Evolutionary conservation across 1,139 yeast species (phyloP).

Genomic region (Insectozyma bohioensis): DNA sequence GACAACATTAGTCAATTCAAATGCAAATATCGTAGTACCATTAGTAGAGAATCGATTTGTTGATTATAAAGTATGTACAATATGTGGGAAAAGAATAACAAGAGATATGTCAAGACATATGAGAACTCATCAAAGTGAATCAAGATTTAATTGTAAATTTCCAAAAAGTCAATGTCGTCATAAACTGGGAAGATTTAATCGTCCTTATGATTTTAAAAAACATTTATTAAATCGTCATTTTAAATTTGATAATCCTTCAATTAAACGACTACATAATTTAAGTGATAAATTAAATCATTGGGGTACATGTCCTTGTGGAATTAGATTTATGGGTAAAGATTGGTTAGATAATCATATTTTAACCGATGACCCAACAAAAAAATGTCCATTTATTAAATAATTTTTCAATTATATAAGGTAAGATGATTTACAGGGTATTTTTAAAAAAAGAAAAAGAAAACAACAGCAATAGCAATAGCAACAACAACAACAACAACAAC

Average conservation of each 20-base stretch:
- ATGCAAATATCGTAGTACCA: conserved; percentile 33
- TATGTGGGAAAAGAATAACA: conserved; percentile 58
- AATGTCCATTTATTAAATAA: conserved; percentile 29
- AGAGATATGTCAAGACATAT: conserved; percentile 67
- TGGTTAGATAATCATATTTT: conserved; percentile 63
- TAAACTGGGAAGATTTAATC: conserved; percentile 61
- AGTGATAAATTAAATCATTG: conserved; percentile 50
- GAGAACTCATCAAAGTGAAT: conserved; percentile 59
- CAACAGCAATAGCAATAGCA: too few species aligned
- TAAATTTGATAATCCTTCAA: conserved; percentile 49
- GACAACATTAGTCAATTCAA: conserved; percentile 42
- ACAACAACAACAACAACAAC: too few species aligned
- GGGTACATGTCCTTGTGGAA: conserved; percentile 64
- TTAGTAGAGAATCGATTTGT: conserved; percentile 35
- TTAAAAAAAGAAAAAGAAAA: too few species aligned
- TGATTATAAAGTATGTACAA: conserved; percentile 40
- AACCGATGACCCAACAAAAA: conserved; percentile 25
- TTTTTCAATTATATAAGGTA: too few species aligned
- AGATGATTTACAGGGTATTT: too few species aligned
- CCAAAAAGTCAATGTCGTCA: conserved; percentile 57
- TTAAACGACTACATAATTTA: conserved; percentile 50
- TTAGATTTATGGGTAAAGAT: conserved; percentile 44
- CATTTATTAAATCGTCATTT: conserved; percentile 66
- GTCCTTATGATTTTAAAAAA: conserved; percentile 70
- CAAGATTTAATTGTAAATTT: conserved; percentile 60